Evolutionary conservation across 2,329 filamentous ascomycete species (phyloP), one percentile per base, ranked within the genome.

Genomic region (Aureobasidium sp.): DNA sequence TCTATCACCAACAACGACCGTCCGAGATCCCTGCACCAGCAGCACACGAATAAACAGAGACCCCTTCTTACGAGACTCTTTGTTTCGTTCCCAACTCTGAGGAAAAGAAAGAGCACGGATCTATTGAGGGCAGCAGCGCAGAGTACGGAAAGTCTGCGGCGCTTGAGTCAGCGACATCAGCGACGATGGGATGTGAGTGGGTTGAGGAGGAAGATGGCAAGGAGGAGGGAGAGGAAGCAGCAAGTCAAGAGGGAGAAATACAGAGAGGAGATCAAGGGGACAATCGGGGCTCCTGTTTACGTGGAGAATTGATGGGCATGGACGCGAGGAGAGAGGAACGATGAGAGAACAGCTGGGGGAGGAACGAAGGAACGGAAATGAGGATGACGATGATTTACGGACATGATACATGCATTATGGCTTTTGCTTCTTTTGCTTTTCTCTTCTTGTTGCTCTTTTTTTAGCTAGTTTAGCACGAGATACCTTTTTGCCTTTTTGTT

Each of bases 261-360:
- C 63, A 75, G 83, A 63, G 76, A 81, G 64, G 77, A 73, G 62
- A 72, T 86, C 55, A 78, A 82, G 64, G 76, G 77, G 61, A 82
- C 77, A 61, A 86, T 86, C 67, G 79, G 80, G 1, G 70, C 36
- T 36, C 47, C 45, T 25, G 39, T 61, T 16, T 53, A 61, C 36
- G 11, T 32, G 25, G 48, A 29, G 21, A n/a, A 13, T 9, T 54
- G 34, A 30, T 50, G 29, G 29, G 5, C 7, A 8, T 48, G 34
- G 21, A 16, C 25, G 48, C 10, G 48, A 8, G 32, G 32, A 11
- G 27, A 4, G 30, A 10, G 32, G 32, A 34, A 10, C 32, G 32
- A 36, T 27, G 34, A 36, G 32, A 27, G 11, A 10, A 30, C 25
- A 30, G 14, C 7, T 4, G 3, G 13, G 41, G 21, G n/a, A 44